Base-by-base conservation (phyloP, 2,329 filamentous ascomycete genomes). In the Beauveria caledonica region DNA sequence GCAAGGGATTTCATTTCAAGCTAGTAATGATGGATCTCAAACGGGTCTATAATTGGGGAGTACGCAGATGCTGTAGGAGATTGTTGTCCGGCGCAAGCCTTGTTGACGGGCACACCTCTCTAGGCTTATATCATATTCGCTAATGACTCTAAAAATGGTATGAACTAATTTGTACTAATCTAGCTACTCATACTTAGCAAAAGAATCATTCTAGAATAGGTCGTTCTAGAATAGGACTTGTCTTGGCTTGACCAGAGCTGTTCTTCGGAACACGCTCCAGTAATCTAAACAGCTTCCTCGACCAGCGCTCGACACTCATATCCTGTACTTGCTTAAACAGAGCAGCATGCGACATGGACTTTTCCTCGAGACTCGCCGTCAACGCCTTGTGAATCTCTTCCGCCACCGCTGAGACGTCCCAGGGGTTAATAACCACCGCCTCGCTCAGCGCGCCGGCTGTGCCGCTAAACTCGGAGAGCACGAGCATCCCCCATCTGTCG, bases 381-480 rank as follows among this genome's bases (percentile, higher is more conserved):
- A 97, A 80, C 4, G 92, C 93, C 58, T 85, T 77, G 69, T 96
- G 83, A 71, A 97, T 92, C 64, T 90, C 86, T 53, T 87, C 83
- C 5, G 92, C 92, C 15, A 96, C 92, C 39, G 89, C 90, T 25
- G 82, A 85, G 57, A 92, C 81, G 71, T 97, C 92, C 91, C 92
- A 97, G 1, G 93, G 93, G 74, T 97, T 97, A 78, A 97, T 96
- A 73, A 96, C 91, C 63, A 96, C 91, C 27, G 93, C 93, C 68
- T 89, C 87, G 63, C 84, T 83, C 40, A 97, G 81, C 59, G 87
- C 94, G 57, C 90, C 89, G 27, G 93, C 92, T 1, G 93, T 97
- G 62, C 93, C 93, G 63, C 92, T 97, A 73, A 97, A 97, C 73
- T 97, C 93, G 15, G 93, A 97, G 21, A 97, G 83, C 65, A 97